Percentiles rank a stretch among this genome's conserved stretches.
phyloP scores from a whole-genome alignment of 371 early-diverging fungal species.

The Apophysomyces sp. region DNA sequence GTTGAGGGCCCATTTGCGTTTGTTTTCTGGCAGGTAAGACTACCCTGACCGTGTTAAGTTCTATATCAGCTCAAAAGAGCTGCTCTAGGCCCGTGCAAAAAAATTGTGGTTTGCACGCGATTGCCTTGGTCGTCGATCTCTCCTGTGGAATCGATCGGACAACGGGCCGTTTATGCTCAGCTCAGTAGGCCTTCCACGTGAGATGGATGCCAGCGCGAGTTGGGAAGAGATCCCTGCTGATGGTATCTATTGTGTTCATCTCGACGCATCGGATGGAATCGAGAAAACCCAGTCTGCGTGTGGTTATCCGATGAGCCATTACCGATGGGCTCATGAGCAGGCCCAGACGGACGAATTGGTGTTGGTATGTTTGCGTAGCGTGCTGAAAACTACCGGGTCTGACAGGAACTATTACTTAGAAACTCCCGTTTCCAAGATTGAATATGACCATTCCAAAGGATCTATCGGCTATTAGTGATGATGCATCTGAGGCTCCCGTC shows the following conservation, averaged over 20 bases:
- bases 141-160: slow-evolving; percentile 55
- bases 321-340: slow-evolving; percentile 34
- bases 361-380: background rate
- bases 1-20: slow-evolving; percentile 83
- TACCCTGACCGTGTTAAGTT: no score
- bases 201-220: slow-evolving; percentile 1
- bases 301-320: slow-evolving; percentile 7
- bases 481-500: slow-evolving; percentile 20
- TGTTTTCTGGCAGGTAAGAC: slow-evolving; percentile 65
- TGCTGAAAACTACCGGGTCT: background rate
- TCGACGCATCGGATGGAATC: slow-evolving; percentile 10
- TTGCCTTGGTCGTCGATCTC: slow-evolving; percentile 81
- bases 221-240: slow-evolving; percentile 76
- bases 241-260: slow-evolving; percentile 63
- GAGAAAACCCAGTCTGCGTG: background rate
- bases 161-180: slow-evolving; percentile 45
- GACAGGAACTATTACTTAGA: slow-evolving; percentile 15
- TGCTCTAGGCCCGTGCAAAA: slow-evolving; percentile 31
- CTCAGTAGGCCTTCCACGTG: slow-evolving; percentile 46
- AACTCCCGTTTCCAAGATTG: slow-evolving; percentile 50
- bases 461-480: background rate
- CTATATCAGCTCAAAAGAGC: background rate
- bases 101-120: slow-evolving; percentile 85
- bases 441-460: slow-evolving; percentile 37
- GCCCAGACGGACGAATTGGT: background rate